phyloP scores from a whole-genome alignment of 345 rosid species.

The Crucihimalaya himalaica region DNA sequence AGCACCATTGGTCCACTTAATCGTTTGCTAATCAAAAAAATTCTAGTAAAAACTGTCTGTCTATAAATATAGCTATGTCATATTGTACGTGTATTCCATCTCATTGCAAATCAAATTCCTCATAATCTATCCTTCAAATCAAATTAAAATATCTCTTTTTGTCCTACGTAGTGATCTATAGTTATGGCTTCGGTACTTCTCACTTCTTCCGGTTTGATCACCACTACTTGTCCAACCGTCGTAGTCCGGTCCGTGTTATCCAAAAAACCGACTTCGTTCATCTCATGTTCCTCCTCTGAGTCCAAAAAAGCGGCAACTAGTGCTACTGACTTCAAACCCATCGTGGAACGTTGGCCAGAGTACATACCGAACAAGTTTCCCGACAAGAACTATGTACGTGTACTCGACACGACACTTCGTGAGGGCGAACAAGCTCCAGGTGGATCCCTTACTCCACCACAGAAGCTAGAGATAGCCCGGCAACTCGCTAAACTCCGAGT shows the following conservation, averaged over 20 bases:
- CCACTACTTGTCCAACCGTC: slow-evolving; percentile 4
- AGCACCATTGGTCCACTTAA: too few relatives aligned
- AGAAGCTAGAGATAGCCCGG: too few relatives aligned
- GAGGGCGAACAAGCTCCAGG: too few relatives aligned
- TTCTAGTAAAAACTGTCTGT: background rate
- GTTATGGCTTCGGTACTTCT: slow-evolving; percentile 27
- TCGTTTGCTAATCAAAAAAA: background rate
- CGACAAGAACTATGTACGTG: too few relatives aligned
- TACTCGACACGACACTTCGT: too few relatives aligned
- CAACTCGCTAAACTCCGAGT: too few relatives aligned
- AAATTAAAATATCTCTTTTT: background rate
- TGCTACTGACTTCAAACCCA: slow-evolving; percentile 17
- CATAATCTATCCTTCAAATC: background rate
- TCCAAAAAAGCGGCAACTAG: slow-evolving; percentile 17
- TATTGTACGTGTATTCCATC: slow-evolving; percentile 1
- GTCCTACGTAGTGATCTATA: background rate
- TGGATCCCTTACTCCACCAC: too few relatives aligned
- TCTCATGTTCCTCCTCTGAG: slow-evolving; percentile 32
- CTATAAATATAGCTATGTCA: slow-evolving; percentile 23
- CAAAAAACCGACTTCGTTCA: slow-evolving; percentile 21
- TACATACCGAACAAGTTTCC: too few relatives aligned
- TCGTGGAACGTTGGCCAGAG: too few relatives aligned
- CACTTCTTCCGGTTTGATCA: slow-evolving; percentile 10
- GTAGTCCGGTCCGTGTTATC: slow-evolving; percentile 5
- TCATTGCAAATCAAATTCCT: slow-evolving; percentile 8